These are phyloP conservation scores for Massariosphaeria phaeospora DNA, from an alignment of 495 filamentous ascomycete genomes.

Conservation along the genomic window DNA sequence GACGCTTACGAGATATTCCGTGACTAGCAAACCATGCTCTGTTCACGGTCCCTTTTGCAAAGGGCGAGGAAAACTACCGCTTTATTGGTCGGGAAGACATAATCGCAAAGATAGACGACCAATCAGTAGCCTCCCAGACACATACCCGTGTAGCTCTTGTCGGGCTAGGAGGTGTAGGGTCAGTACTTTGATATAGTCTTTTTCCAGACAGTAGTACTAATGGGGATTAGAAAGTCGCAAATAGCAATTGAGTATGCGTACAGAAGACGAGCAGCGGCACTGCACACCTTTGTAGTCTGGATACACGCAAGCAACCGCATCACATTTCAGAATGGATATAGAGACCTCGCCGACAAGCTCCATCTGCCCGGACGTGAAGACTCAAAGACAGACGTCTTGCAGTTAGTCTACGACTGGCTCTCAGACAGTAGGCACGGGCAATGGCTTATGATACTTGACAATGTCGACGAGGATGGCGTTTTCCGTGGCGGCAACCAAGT, in stretches of 20 bases:
- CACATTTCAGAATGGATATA: slow-evolving; percentile 14
- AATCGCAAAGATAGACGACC: no score
- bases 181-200: not conserved
- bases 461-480: slow-evolving; percentile 5
- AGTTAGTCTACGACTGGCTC: slow-evolving; percentile 15
- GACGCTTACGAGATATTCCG: no score
- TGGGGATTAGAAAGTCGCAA: slow-evolving; percentile 18
- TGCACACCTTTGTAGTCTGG: slow-evolving; percentile 16
- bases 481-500: no score
- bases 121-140: no score
- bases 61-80: no score
- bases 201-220: not conserved
- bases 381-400: slow-evolving; percentile 6
- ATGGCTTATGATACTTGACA: slow-evolving; percentile 19
- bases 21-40: no score
- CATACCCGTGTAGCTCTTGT: not conserved
- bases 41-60: no score
- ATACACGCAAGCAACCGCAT: slow-evolving; percentile 17
- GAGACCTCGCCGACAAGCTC: slow-evolving; percentile 9
- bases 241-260: slow-evolving; percentile 15
- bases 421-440: slow-evolving; percentile 2
- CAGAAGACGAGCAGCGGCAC: not conserved
- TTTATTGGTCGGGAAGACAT: no score
- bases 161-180: not conserved
- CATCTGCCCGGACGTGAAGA: slow-evolving; percentile 9